Base-by-base conservation (phyloP, 345 rosid species). In the Gossypium stocksii region DNA sequence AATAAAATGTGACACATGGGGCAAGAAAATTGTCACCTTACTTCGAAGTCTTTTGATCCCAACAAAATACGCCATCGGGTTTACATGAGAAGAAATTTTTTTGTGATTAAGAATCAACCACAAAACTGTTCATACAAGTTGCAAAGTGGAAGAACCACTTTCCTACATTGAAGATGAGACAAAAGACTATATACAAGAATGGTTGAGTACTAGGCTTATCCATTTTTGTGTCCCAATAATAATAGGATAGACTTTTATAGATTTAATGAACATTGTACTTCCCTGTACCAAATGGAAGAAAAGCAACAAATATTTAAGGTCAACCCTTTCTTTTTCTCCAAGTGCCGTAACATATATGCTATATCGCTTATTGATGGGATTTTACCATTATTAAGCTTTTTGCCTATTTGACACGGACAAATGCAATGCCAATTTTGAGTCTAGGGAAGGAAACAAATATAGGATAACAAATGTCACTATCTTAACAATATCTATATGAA, bases 91-190 rank as follows among this genome's bases (percentile, higher is more conserved):
- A 20, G 34, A 5, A 22, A 45, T 10, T 0, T 8, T 1, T 19
- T 43, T 19, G 44, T 68, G 43, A 23, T 2, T 7, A 49, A 16
- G 13, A 48, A 0, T 48, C 15, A 25, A 25, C 58, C 58, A 68
- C 71, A 67, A 46, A 34, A 8, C 34, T 67, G 56, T 25, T 46
- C 41, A 14, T 49, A 9, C 72, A 49, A 68, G 58, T 49, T 71
- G 71, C 57, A 9, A 61, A 76, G 83, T 80, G 83, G 77, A 27
- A 34, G 51, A 59, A 76, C 72, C 80, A 73, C 75, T 73, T 71
- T 0, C 70, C 73, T 60, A 9, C 7, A 64, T 34, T 57, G 77
- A 58, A 45, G 53, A 48, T 59, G 63, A 66, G 74, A 78, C 77
- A 71, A 9, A 20, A 65, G 63, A 70, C 66, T 6, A 4, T 58